phyloP scores from a whole-genome alignment of 441 rosid species.

The Pelargonium fulgidum region DNA sequence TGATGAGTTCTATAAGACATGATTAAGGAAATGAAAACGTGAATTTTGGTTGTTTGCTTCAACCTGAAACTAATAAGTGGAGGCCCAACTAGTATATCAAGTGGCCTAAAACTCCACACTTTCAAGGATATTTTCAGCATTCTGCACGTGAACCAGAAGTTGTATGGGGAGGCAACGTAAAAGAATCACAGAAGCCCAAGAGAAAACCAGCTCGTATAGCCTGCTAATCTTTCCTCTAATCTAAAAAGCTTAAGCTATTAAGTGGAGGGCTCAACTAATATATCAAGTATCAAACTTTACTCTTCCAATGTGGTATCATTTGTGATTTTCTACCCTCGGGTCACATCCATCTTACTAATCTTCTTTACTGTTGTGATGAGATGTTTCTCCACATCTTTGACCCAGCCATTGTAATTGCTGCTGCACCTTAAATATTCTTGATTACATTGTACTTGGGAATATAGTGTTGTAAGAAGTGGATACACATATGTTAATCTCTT shows the following conservation, averaged over 20 bases:
- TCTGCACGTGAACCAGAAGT: no score
- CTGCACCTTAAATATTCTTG: not conserved
- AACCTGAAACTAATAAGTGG: no score
- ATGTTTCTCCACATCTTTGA: not conserved
- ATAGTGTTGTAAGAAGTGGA: not conserved
- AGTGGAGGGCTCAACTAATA: no score
- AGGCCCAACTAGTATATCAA: no score
- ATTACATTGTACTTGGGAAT: not conserved
- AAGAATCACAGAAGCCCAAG: no score
- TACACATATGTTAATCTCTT: not conserved
- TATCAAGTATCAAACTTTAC: no score
- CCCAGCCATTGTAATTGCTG: not conserved
- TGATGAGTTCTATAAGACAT: constrained; percentile 1
- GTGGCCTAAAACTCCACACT: no score
- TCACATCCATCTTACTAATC: not conserved
- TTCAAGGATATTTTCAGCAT: no score
- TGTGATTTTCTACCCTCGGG: not conserved
- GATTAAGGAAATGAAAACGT: not conserved
- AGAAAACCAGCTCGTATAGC: no score
- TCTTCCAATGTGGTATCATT: not conserved
- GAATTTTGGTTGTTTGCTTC: constrained; percentile 1
- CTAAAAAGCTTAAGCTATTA: no score
- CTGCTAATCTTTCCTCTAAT: no score
- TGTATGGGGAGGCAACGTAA: no score
- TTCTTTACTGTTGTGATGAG: not conserved